Percentiles rank a stretch among this genome's conserved stretches.
Conservation (phyloP, 2,329 filamentous ascomycete species). For the Nemania bipapillata region DNA sequence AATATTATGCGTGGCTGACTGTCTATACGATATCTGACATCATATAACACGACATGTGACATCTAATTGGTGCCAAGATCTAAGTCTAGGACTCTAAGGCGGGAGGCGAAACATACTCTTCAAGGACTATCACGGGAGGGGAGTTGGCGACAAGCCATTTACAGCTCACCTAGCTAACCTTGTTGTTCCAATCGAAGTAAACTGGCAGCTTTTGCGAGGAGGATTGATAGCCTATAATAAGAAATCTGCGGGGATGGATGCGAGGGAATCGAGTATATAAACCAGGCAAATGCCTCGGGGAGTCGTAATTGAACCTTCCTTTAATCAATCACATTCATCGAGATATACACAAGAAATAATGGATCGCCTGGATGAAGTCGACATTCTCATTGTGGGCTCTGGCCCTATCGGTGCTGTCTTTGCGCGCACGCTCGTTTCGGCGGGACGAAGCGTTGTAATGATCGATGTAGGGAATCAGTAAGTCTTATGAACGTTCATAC, state of each 20-base stretch:
- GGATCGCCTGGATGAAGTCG: neutral
- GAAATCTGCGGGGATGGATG: neutral
- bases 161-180: neutral
- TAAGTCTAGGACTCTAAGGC: neutral
- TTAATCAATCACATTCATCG: constrained; percentile 1
- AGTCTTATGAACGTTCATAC: constrained; percentile 10
- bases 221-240: neutral
- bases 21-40: constrained; percentile 1
- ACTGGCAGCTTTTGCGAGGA: neutral
- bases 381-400: constrained; percentile 40
- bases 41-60: neutral
- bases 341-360: neutral
- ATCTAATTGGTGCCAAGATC: neutral
- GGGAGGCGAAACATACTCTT: neutral
- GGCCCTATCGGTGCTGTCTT: constrained; percentile 45
- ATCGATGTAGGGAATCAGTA: constrained; percentile 45
- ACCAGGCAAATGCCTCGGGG: neutral
- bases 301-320: neutral
- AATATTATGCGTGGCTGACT: neutral
- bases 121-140: neutral
- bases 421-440: constrained; percentile 34
- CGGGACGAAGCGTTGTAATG: constrained; percentile 42
- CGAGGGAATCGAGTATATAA: neutral
- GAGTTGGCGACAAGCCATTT: neutral
- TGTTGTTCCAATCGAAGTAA: neutral